phyloP scores from a whole-genome alignment of 2,329 filamentous ascomycete species.

The Arthrobotrys pseudoclavata region DNA sequence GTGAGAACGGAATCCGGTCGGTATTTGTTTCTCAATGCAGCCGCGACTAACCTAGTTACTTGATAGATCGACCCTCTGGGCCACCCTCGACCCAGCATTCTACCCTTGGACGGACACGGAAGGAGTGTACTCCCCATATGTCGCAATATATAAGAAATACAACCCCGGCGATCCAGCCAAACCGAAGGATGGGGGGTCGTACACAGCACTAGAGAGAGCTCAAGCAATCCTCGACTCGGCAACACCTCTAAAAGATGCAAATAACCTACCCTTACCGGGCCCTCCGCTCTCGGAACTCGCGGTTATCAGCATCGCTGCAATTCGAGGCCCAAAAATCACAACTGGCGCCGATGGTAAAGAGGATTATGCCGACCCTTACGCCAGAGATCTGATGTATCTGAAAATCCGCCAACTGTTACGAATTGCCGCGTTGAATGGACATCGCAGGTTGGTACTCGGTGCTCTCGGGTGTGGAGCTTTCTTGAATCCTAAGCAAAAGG shows the following conservation, averaged over 20 bases:
- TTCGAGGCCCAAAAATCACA: conserved; percentile 67
- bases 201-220: conserved; percentile 63
- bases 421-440: conserved; percentile 72
- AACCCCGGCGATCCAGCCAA: conserved; percentile 16
- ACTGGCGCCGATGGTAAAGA: conserved; percentile 34
- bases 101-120: conserved; percentile 71
- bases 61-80: conserved; percentile 67
- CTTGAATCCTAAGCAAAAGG: conserved; percentile 73
- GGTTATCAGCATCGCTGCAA: conserved; percentile 74
- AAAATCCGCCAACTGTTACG: conserved; percentile 76
- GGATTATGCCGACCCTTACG: conserved; percentile 64
- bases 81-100: conserved; percentile 68
- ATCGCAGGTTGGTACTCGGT: conserved; percentile 75
- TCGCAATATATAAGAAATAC: conserved; percentile 72
- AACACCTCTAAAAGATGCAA: conserved; percentile 33
- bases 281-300: conserved; percentile 70
- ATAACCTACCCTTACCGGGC: conserved; percentile 49
- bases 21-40: conserved; percentile 63
- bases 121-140: conserved; percentile 73
- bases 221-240: conserved; percentile 37
- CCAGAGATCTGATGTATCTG: conserved; percentile 72
- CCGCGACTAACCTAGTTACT: conserved; percentile 65
- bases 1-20: conserved; percentile 63
- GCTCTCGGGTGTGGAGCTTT: conserved; percentile 79
- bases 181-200: neutral